These are phyloP conservation scores for Cordyceps fumosorosea DNA, from an alignment of 2,329 filamentous ascomycete species.

Conservation along the genomic window DNA sequence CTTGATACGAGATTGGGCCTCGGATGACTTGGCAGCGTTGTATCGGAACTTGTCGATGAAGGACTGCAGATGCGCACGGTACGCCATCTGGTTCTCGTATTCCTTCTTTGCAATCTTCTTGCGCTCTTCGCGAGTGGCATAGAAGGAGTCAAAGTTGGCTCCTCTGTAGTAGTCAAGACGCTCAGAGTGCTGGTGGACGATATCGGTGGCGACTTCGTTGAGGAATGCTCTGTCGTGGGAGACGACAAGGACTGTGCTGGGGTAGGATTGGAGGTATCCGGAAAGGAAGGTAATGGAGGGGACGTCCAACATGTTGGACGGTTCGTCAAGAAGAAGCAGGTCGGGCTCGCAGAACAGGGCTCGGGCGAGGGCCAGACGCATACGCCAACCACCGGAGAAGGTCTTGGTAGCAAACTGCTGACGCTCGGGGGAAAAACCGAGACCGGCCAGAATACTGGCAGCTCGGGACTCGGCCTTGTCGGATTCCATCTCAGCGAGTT, in stretches of 20 bases:
- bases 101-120: slow-evolving; percentile 95
- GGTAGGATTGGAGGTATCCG: slow-evolving; percentile 89
- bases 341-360: slow-evolving; percentile 98
- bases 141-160: slow-evolving; percentile 95
- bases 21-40: slow-evolving; percentile 96
- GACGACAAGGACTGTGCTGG: slow-evolving; percentile 90
- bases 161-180: slow-evolving; percentile 97
- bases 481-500: slow-evolving; percentile 96
- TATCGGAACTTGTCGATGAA: slow-evolving; percentile 99
- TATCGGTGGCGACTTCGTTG: slow-evolving; percentile 98
- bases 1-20: slow-evolving; percentile 98
- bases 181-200: slow-evolving; percentile 96
- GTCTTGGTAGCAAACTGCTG: slow-evolving; percentile 93
- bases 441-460: slow-evolving; percentile 90
- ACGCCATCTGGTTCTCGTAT: slow-evolving; percentile 97
- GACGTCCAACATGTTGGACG: slow-evolving; percentile 99
- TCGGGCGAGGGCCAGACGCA: slow-evolving; percentile 90
- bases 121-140: slow-evolving; percentile 93
- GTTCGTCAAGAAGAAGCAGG: slow-evolving; percentile 92
- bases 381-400: slow-evolving; percentile 99
- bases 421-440: slow-evolving; percentile 89
- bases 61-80: slow-evolving; percentile 86
- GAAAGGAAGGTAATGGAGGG: slow-evolving; percentile 98
- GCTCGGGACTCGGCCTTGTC: slow-evolving; percentile 96
- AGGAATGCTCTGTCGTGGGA: slow-evolving; percentile 98